Evolutionary conservation across 441 rosid genomes (phyloP).

Genomic region (Mallotus repandus): DNA sequence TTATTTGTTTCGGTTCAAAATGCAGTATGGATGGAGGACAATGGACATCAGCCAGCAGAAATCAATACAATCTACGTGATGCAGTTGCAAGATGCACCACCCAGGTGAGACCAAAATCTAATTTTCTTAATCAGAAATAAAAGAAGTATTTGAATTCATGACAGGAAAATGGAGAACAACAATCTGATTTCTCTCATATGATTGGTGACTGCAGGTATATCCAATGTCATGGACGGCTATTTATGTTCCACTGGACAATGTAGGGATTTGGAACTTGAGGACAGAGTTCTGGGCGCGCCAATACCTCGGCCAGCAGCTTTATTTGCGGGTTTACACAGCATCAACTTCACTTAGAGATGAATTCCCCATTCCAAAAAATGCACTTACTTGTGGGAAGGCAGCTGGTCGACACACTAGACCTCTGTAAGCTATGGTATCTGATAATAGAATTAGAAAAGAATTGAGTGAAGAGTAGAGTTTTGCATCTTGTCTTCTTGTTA

Average conservation of each 20-base stretch:
- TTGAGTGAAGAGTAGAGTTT: conserved; percentile 22
- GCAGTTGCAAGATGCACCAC: conserved; percentile 66
- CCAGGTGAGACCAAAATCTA: conserved; percentile 51
- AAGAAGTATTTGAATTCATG: not conserved
- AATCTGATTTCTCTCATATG: not conserved
- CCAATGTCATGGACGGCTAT: conserved; percentile 93
- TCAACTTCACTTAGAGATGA: conserved; percentile 85
- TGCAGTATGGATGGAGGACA: conserved; percentile 95
- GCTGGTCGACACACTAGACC: conserved; percentile 75
- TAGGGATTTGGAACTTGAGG: conserved; percentile 96
- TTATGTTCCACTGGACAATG: conserved; percentile 83
- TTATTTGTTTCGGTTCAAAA: not conserved
- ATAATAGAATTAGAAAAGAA: not conserved
- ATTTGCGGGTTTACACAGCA: conserved; percentile 68
- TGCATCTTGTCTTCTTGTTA: conserved; percentile 9
- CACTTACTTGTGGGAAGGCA: conserved; percentile 81
- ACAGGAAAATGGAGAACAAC: not conserved
- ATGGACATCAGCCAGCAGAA: conserved; percentile 72
- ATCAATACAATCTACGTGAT: conserved; percentile 79
- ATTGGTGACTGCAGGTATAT: conserved; percentile 56
- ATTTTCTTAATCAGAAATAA: not conserved
- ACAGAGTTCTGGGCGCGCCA: conserved; percentile 89
- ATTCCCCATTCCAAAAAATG: conserved; percentile 85
- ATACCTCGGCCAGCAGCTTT: conserved; percentile 91
- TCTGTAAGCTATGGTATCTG: conserved; percentile 31